Percentiles rank a stretch among this genome's conserved stretches.
These are phyloP conservation scores for Avena insularis DNA, from an alignment of 176 grass and related monocot species.

Conservation along the genomic window DNA sequence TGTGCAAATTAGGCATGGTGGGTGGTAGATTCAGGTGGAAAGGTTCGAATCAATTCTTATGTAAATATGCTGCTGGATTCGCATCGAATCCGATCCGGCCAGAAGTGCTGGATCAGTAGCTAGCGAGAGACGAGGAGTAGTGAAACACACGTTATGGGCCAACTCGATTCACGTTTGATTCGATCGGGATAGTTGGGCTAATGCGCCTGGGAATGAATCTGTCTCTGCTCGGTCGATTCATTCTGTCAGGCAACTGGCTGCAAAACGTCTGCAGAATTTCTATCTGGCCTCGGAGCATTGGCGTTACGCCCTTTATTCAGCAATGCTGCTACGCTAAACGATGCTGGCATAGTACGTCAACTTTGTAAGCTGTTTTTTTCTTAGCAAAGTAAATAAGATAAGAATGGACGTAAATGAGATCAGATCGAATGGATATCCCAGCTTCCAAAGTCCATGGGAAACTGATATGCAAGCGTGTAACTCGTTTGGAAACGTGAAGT, in stretches of 20 bases:
- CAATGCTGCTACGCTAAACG: neutral
- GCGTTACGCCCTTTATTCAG: neutral
- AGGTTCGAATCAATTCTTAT: constrained; percentile 15
- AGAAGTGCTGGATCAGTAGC: neutral
- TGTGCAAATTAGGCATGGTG: neutral
- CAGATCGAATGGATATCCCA: neutral
- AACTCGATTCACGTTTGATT: constrained; percentile 40
- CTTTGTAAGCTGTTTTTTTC: neutral
- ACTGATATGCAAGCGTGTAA: neutral
- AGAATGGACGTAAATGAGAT: neutral
- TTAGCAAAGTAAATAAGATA: neutral
- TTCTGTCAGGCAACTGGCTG: neutral
- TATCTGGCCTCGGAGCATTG: neutral
- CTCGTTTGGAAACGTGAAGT: neutral
- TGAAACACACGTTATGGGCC: neutral
- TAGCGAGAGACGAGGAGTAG: neutral
- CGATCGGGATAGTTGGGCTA: constrained; percentile 16
- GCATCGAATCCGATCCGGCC: neutral
- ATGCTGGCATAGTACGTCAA: neutral
- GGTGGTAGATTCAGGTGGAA: constrained; percentile 24
- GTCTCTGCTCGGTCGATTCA: neutral
- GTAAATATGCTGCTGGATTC: constrained; percentile 9
- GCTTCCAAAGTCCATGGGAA: neutral
- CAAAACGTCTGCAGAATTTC: neutral
- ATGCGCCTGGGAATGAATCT: constrained; percentile 14